Percentiles rank a stretch among this genome's conserved stretches.
Conservation (phyloP, 2,329 filamentous ascomycete genomes). For the Diaporthe ilicicola region DNA sequence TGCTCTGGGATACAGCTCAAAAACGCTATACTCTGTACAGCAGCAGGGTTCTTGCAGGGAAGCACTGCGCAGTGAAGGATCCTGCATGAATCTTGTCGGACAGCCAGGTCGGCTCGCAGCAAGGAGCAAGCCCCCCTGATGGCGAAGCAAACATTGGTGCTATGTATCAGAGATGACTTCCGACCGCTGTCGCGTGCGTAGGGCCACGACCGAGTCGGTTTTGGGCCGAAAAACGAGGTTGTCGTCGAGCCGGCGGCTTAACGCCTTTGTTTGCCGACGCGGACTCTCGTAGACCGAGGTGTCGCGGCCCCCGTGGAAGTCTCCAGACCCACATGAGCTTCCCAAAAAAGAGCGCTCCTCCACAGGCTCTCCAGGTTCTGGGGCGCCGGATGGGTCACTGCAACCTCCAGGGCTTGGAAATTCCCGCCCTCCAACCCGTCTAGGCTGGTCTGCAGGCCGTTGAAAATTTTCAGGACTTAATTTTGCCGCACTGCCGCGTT, state of each 20-base stretch:
- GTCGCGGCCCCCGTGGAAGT: constrained; percentile 2
- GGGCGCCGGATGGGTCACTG: constrained; percentile 21
- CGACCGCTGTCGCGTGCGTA: constrained; percentile 13
- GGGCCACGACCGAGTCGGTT: constrained; percentile 25
- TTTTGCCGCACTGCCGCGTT: constrained; percentile 30
- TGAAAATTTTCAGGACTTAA: constrained; percentile 27
- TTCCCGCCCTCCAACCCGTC: neutral
- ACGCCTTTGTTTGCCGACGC: constrained; percentile 35
- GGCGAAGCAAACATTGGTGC: neutral
- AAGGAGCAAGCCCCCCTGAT: constrained; percentile 4
- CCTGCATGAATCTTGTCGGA: neutral
- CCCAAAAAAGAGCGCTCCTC: constrained; percentile 31
- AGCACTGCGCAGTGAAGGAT: neutral
- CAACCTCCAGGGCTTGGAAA: constrained; percentile 4
- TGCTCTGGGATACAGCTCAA: neutral
- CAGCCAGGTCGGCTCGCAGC: neutral
- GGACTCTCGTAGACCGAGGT: constrained; percentile 34
- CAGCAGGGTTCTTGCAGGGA: neutral
- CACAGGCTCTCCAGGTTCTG: constrained; percentile 25
- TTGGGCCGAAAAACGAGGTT: constrained; percentile 30
- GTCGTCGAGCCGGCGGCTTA: constrained; percentile 28
- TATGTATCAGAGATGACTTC: constrained; percentile 21
- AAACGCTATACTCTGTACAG: neutral
- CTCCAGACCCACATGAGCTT: constrained; percentile 30
- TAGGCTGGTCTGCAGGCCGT: constrained; percentile 31